Base-by-base conservation (phyloP, 1,284 basidiomycete species). In the Mycosarcoma mackinlayi region DNA sequence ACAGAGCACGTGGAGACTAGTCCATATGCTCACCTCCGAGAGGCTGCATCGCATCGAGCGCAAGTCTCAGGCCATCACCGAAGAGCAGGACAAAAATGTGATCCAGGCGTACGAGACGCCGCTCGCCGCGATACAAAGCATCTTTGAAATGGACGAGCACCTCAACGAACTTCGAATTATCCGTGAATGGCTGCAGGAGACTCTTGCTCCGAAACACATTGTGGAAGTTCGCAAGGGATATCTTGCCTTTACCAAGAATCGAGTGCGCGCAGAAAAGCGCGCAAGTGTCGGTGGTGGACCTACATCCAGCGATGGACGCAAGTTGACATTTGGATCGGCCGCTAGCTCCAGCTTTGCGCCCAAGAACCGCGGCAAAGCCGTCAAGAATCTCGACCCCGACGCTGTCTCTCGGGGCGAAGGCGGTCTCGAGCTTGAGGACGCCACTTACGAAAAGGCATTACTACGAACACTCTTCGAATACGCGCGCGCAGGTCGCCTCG, bases 401-500 rank as follows among this genome's bases (percentile, higher is more conserved):
- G 78, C 78, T 13, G 63, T 68, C 24, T 58, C 68, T 21, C 57
- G 76, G 18, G 72, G 77, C n/a, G 59, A 73, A 23, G 75, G 78
- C 14, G 53, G 66, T 3, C 57, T 72, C 31, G 79, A 81, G 55
- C 60, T 79, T 3, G 78, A 80, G 30, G 79, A 80, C 34, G 69
- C 67, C 1, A 88, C 87, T 45, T 91, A 91, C 76, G 92, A 94
- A 79, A 91, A 90, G 78, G 87, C 87, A 13, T 83, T 94, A 16
- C 83, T 88, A 0, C 88, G 92, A 57, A 88, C 89, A 0, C 80
- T 94, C 16, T 94, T 92, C 83, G 87, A 89, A 31, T 90, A 90
- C 71, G 85, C 93, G 8, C 88, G 93, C 30, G 89, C 90, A 4
- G 95, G 95, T 16, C 86, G 90, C 68, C 83, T 96, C 18, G 90